Conservation (phyloP, 371 early-diverging fungal genomes). For the Nematocida minor region DNA sequence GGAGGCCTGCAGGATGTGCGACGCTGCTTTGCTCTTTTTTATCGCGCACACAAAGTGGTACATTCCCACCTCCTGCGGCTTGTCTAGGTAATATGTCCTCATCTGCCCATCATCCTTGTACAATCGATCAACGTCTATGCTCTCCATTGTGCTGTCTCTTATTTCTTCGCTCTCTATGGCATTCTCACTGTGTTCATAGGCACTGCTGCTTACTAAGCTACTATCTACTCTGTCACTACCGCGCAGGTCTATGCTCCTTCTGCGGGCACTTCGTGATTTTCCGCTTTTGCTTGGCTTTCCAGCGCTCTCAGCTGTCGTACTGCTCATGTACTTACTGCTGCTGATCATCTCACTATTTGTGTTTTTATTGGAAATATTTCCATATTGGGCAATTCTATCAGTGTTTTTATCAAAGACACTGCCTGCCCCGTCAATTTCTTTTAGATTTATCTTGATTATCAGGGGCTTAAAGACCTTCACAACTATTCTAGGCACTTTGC, state of each 20-base stretch:
- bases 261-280: background rate
- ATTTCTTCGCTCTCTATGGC: background rate
- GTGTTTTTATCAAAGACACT: too few relatives aligned
- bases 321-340: too few relatives aligned
- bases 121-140: constrained; percentile 6
- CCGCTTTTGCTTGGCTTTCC: background rate
- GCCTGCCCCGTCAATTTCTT: too few relatives aligned
- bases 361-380: too few relatives aligned
- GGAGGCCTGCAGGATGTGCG: constrained; percentile 12
- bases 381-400: too few relatives aligned
- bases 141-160: background rate
- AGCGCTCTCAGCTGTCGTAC: background rate
- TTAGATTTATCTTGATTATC: background rate
- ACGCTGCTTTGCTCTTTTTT: background rate
- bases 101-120: constrained; percentile 5
- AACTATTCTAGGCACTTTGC: background rate
- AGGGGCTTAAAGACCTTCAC: constrained; percentile 35
- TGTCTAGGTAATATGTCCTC: constrained; percentile 10
- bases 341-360: too few relatives aligned
- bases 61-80: background rate
- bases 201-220: background rate
- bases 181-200: background rate
- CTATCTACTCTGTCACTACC: background rate
- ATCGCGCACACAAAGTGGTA: background rate
- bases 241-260: background rate